Conservation (phyloP, 1,284 basidiomycete genomes). For the Ganoderma lucidum region DNA sequence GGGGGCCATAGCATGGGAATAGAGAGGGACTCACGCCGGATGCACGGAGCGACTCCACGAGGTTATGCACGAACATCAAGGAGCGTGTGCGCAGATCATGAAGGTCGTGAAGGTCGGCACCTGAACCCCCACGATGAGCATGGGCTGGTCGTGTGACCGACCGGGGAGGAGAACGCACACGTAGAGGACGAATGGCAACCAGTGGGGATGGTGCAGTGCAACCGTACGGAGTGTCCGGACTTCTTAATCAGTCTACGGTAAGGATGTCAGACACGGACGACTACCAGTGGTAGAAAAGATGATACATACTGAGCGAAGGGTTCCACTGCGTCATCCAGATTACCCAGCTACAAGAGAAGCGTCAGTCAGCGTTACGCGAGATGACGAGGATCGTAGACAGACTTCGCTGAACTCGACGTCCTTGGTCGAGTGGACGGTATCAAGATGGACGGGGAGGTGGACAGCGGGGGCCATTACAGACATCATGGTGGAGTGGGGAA, state of each 20-base stretch:
- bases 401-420: slow-evolving; percentile 54
- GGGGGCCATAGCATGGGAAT: not conserved
- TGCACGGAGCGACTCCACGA: slow-evolving; percentile 64
- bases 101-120: slow-evolving; percentile 72
- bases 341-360: slow-evolving; percentile 49
- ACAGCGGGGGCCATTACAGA: slow-evolving; percentile 46
- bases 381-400: slow-evolving; percentile 22
- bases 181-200: slow-evolving; percentile 63
- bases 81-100: slow-evolving; percentile 68
- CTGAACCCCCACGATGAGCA: slow-evolving; percentile 42
- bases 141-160: slow-evolving; percentile 25
- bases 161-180: slow-evolving; percentile 49
- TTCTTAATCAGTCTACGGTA: slow-evolving; percentile 50
- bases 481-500: slow-evolving; percentile 44
- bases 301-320: slow-evolving; percentile 62
- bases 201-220: slow-evolving; percentile 72
- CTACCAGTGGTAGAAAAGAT: not conserved
- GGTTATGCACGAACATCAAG: slow-evolving; percentile 70
- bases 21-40: slow-evolving; percentile 56
- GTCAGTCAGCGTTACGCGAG: slow-evolving; percentile 24
- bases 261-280: slow-evolving; percentile 7
- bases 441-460: slow-evolving; percentile 44
- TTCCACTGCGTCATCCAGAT: slow-evolving; percentile 60
- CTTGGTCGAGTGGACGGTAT: slow-evolving; percentile 36
- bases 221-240: slow-evolving; percentile 51